A percentile compares a stretch with the other conserved stretches of the same genome.
phyloP scores from a whole-genome alignment of 129 eudicot species.

The Oenanthe sinensis region DNA sequence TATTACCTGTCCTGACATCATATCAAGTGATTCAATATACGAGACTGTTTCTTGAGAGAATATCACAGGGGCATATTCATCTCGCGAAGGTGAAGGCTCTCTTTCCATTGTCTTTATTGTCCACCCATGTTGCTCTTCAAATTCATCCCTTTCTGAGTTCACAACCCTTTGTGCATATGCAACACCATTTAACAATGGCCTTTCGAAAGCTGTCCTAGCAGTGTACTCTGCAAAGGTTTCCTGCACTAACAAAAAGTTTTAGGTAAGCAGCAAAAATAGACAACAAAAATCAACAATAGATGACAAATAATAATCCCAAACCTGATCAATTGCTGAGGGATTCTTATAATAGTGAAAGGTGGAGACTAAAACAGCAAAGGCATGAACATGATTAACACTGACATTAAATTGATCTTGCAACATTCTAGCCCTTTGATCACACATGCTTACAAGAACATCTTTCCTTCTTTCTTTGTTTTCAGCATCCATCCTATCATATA shows the following conservation, averaged over 20 bases:
- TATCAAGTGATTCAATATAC: constrained; percentile 67
- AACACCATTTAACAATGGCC: constrained; percentile 82
- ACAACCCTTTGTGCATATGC: constrained; percentile 67
- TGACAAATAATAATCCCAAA: constrained; percentile 12
- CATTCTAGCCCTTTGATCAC: constrained; percentile 92
- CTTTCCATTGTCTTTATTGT: constrained; percentile 72
- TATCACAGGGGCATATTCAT: constrained; percentile 85
- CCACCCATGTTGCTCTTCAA: constrained; percentile 74
- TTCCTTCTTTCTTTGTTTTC: constrained; percentile 48
- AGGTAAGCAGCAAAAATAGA: background rate
- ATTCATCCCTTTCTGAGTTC: constrained; percentile 59
- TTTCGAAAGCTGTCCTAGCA: constrained; percentile 79
- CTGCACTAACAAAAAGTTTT: constrained; percentile 27
- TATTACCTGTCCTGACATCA: constrained; percentile 94
- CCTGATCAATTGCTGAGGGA: constrained; percentile 90
- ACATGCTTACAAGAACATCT: constrained; percentile 71
- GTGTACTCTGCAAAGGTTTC: constrained; percentile 91
- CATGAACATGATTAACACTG: constrained; percentile 87
- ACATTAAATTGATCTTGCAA: constrained; percentile 84
- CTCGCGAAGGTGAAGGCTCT: constrained; percentile 72
- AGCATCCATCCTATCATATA: constrained; percentile 47
- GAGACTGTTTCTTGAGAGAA: constrained; percentile 87
- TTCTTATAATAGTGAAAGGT: constrained; percentile 70
- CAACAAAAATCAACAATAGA: background rate
- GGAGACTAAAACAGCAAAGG: constrained; percentile 79